Percentiles rank a stretch among this genome's conserved stretches.
Evolutionary conservation across 306 rosid species (phyloP).

Genomic region (Prunus dulcis): DNA sequence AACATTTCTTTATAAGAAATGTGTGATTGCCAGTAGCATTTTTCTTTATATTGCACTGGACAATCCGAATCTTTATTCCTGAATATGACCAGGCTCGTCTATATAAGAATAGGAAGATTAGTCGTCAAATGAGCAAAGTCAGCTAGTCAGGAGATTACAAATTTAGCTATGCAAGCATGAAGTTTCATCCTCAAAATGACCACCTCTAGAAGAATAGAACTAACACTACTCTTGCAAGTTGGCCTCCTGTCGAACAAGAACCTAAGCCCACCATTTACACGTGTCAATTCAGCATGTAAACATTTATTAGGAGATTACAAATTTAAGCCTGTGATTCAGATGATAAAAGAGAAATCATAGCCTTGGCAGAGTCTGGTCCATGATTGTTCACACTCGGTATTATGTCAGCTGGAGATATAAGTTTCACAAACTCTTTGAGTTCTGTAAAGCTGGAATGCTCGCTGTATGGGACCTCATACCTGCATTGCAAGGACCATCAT

Average conservation of each 20-base stretch:
- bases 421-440: constrained; percentile 69
- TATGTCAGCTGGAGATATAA: constrained; percentile 68
- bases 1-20: too few relatives aligned
- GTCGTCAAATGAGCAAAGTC: background rate
- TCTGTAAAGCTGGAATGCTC: constrained; percentile 94
- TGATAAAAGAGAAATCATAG: constrained; percentile 69
- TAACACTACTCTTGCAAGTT: background rate
- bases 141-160: background rate
- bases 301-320: background rate
- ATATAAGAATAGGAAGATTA: background rate
- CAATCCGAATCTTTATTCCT: too few relatives aligned
- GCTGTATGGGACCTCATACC: constrained; percentile 94
- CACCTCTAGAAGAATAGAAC: background rate
- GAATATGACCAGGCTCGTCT: too few relatives aligned
- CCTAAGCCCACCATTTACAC: background rate
- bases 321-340: constrained; percentile 32
- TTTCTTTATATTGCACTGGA: too few relatives aligned
- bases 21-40: too few relatives aligned
- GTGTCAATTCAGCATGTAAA: too few relatives aligned
- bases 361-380: constrained; percentile 68
- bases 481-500: constrained; percentile 23
- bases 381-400: constrained; percentile 88
- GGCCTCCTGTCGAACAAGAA: background rate
- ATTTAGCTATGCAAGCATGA: background rate
- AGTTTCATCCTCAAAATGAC: background rate